A percentile compares a stretch with the other conserved stretches of the same genome.
phyloP scores from a whole-genome alignment of 192 early-diverging fungal genomes.

The Backusella westeae region DNA sequence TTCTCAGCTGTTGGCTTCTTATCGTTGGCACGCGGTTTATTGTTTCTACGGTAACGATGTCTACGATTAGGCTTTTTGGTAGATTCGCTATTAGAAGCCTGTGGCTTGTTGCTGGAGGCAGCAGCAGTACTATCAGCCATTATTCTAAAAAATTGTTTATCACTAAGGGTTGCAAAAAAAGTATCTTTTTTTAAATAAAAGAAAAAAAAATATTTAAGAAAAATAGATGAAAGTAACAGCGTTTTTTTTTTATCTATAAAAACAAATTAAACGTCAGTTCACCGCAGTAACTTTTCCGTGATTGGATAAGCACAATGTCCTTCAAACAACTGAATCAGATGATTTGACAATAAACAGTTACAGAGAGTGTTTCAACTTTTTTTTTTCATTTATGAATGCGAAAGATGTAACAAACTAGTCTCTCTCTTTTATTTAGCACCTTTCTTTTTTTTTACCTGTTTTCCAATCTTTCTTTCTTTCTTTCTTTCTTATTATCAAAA shows the following conservation, averaged over 20 bases:
- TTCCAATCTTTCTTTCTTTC: background rate
- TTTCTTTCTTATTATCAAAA: background rate
- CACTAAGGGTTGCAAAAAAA: background rate
- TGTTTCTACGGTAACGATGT: background rate
- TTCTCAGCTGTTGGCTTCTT: slow-evolving; percentile 4
- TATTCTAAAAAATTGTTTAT: background rate
- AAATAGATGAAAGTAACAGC: background rate
- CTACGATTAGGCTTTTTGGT: background rate
- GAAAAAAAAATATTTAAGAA: background rate
- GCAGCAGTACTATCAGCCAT: background rate
- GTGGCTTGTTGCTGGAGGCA: background rate
- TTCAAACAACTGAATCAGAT: background rate
- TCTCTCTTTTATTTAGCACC: background rate
- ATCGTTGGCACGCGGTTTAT: background rate
- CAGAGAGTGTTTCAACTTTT: background rate
- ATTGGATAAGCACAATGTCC: background rate
- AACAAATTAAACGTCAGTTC: background rate
- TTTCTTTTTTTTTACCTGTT: background rate
- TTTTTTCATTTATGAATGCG: background rate
- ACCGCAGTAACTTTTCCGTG: background rate
- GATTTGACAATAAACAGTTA: slow-evolving; percentile 8
- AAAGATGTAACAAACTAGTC: background rate
- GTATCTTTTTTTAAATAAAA: background rate
- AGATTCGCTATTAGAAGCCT: background rate
- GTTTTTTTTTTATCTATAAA: background rate